phyloP scores from a whole-genome alignment of 495 filamentous ascomycete species.

The Xylaria grammica region DNA sequence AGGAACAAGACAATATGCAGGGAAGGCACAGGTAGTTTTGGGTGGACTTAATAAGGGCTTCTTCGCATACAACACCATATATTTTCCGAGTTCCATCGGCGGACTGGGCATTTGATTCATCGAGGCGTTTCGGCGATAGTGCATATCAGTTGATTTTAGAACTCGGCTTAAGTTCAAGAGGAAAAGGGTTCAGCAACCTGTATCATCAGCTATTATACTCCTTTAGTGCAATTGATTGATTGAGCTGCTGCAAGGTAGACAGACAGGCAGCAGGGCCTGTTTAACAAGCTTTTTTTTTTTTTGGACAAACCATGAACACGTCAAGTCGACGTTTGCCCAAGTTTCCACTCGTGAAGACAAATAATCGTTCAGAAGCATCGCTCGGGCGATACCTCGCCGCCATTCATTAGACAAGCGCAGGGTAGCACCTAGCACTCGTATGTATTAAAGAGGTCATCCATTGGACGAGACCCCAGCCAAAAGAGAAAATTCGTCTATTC shows the following conservation, averaged over 20 bases:
- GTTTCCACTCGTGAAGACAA: not conserved
- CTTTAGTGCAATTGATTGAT: not conserved
- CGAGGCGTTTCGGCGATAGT: constrained; percentile 5
- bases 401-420: not conserved
- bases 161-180: not conserved
- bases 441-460: not conserved
- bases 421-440: not conserved
- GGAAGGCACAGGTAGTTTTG: not conserved
- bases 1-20: not conserved
- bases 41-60: not conserved
- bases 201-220: not conserved
- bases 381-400: not conserved
- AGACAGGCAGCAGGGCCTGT: not conserved
- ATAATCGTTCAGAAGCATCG: not conserved
- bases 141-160: constrained; percentile 1
- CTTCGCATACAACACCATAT: not conserved
- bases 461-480: not conserved
- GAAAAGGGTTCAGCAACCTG: not conserved
- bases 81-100: not conserved
- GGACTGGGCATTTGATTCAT: not conserved
- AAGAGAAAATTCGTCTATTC: constrained; percentile 5
- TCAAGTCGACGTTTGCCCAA: not conserved
- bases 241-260: not conserved
- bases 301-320: not conserved
- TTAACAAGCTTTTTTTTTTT: no score